Percentiles rank a stretch among this genome's conserved stretches.
Evolutionary conservation across 768 basidiomycete species (phyloP).

Genomic region (Boletus rubropictus): DNA sequence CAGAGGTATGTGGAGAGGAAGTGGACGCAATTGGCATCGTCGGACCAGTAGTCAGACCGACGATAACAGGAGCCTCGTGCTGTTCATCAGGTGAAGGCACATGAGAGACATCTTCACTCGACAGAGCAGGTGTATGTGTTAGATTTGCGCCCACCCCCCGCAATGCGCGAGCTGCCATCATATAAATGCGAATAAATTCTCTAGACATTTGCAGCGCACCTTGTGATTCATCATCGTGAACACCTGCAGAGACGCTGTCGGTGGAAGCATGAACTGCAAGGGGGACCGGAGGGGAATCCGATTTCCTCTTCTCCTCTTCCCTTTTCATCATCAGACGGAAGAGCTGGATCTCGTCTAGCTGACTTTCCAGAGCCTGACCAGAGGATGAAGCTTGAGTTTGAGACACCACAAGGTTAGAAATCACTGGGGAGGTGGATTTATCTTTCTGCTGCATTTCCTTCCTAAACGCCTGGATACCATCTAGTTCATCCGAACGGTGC

Average conservation of each 20-base stretch:
- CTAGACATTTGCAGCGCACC: constrained; percentile 11
- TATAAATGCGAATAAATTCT: constrained; percentile 10
- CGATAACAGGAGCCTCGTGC: constrained; percentile 1
- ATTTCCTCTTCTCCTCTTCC: constrained; percentile 51
- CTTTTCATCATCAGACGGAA: constrained; percentile 82
- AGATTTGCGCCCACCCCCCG: constrained; percentile 8
- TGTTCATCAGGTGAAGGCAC: constrained; percentile 15
- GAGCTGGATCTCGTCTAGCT: constrained; percentile 75
- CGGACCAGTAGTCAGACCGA: constrained; percentile 1
- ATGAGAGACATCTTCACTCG: constrained; percentile 11
- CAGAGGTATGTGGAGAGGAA: constrained; percentile 10
- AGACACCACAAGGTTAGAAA: constrained; percentile 6
- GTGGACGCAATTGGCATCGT: constrained; percentile 8
- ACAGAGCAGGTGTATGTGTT: neutral
- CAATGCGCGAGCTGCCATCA: constrained; percentile 6
- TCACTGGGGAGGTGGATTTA: constrained; percentile 35
- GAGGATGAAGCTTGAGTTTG: constrained; percentile 21
- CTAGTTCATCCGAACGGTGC: constrained; percentile 55
- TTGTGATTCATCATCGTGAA: constrained; percentile 13
- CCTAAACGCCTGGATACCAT: constrained; percentile 86
- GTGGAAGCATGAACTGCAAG: neutral
- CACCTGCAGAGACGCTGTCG: constrained; percentile 11
- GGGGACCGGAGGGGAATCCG: constrained; percentile 16
- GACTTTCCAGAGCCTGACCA: constrained; percentile 28
- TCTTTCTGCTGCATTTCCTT: constrained; percentile 77